Percentiles rank a stretch among this genome's conserved stretches.
These are phyloP conservation scores for Isoetes engelmannii DNA, from an alignment of 83 land plant genomes.

Conservation along the genomic window DNA sequence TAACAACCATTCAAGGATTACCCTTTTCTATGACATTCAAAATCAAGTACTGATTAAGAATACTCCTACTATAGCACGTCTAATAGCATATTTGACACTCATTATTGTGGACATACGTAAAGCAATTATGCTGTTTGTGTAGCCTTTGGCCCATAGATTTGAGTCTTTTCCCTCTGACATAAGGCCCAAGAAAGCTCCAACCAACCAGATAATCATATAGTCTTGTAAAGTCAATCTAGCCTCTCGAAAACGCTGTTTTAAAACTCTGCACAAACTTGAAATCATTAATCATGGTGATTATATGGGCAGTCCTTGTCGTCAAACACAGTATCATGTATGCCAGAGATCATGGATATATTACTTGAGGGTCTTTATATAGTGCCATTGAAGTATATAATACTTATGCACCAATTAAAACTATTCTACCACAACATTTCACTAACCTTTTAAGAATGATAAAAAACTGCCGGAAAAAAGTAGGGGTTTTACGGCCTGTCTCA, in stretches of 20 bases:
- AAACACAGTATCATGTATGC: too few relatives aligned
- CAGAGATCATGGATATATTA: too few relatives aligned
- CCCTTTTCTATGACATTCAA: too few relatives aligned
- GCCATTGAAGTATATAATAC: too few relatives aligned
- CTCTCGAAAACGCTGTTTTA: slow-evolving; percentile 2
- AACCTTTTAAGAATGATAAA: slow-evolving; percentile 14
- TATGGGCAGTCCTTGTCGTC: too few relatives aligned
- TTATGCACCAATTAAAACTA: too few relatives aligned
- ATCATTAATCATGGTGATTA: not conserved
- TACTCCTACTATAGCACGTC: too few relatives aligned
- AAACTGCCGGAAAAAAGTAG: slow-evolving; percentile 16
- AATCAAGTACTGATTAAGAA: too few relatives aligned
- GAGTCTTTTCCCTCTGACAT: not conserved
- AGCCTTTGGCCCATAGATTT: not conserved
- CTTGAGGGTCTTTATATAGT: too few relatives aligned
- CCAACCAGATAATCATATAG: not conserved
- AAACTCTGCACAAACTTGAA: not conserved
- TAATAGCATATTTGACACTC: not conserved
- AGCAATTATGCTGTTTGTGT: slow-evolving; percentile 3
- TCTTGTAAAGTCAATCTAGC: not conserved
- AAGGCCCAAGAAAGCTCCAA: not conserved
- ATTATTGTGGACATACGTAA: not conserved
- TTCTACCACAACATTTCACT: not conserved
- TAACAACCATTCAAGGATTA: too few relatives aligned
- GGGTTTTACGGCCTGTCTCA: slow-evolving; percentile 19